phyloP scores from a whole-genome alignment of 768 basidiomycete species.

The Psilocybe cubensis region DNA sequence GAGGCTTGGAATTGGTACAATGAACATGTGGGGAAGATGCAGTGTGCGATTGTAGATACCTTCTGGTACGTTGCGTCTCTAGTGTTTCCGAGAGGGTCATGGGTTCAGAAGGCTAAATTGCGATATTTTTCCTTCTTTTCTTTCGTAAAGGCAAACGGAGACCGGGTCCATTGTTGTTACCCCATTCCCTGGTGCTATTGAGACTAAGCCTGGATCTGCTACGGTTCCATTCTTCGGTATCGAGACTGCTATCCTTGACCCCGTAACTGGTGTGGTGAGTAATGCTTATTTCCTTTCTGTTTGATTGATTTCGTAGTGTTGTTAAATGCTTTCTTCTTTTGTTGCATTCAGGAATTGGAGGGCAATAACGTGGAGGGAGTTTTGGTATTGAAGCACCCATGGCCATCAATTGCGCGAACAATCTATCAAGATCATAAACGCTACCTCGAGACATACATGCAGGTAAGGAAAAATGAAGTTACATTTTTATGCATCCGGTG shows the following conservation, averaged over 20 bases:
- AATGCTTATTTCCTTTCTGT: background rate
- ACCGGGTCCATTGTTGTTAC: slow-evolving; percentile 96
- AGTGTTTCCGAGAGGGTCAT: slow-evolving; percentile 8
- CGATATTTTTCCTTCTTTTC: slow-evolving; percentile 5
- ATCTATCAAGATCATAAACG: slow-evolving; percentile 93
- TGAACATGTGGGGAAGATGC: slow-evolving; percentile 84
- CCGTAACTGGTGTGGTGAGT: slow-evolving; percentile 69
- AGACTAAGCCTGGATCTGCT: slow-evolving; percentile 95
- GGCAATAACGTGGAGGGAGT: slow-evolving; percentile 93
- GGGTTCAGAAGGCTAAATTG: slow-evolving; percentile 1
- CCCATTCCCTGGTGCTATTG: slow-evolving; percentile 93
- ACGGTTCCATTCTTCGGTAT: slow-evolving; percentile 99
- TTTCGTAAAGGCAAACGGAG: slow-evolving; percentile 82
- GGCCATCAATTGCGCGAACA: slow-evolving; percentile 95
- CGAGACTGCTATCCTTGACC: slow-evolving; percentile 85
- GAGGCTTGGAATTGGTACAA: slow-evolving; percentile 99
- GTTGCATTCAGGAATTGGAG: slow-evolving; percentile 52
- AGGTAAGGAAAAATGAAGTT: slow-evolving; percentile 27
- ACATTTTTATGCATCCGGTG: background rate
- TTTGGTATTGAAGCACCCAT: slow-evolving; percentile 81
- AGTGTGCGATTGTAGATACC: slow-evolving; percentile 95
- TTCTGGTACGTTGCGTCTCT: slow-evolving; percentile 58
- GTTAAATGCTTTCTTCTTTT: background rate
- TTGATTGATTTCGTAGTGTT: background rate
- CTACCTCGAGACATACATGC: slow-evolving; percentile 56